Evolutionary conservation across 2,329 filamentous ascomycete species (phyloP), one percentile per base, ranked within the genome.

Genomic region (Fusarium musae): DNA sequence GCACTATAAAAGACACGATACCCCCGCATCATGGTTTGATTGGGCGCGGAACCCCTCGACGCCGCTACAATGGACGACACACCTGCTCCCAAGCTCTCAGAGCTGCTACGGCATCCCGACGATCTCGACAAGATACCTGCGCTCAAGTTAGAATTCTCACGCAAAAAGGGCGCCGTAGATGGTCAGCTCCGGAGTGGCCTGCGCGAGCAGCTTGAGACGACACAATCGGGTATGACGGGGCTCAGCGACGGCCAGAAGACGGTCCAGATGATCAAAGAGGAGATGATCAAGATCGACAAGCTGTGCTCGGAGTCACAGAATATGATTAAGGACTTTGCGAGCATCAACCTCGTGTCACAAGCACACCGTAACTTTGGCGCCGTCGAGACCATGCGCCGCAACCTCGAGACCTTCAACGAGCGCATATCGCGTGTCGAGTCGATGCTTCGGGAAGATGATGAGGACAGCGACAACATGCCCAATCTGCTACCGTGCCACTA

Each of bases 281-380:
- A 99, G 85, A 96, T 99, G 90, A 95, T 97, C 87, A 97, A 96
- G 84, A 98, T 99, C 79, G 96, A 99, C 85, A 95, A 94, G 84
- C 90, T 99, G 73, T 99, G 96, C 85, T 95, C 95, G 72, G 97
- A 99, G 84, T 95, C 95, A 61, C 96, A 98, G 85, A 94, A 94
- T 81, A 98, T 98, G 91, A 97, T 99, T 79, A 92, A 93, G 79
- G 96, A 99, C 85, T 98, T 99, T 83, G 92, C 93, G 40, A 94
- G 94, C 80, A 96, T 97, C 86, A 96, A 97, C 82, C 86, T 94
- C 69, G 93, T 97, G 61, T 96, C 96, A 62, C 94, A 97, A 83
- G 96, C 97, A 75, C 96, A 99, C 84, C 90, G 96, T 73, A 98
- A 99, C 84, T 99, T 99, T 80, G 94, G 93, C 78, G 94, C 94